A percentile compares a stretch with the other conserved stretches of the same genome.
phyloP scores from a whole-genome alignment of 202 grass and related monocot species.

The Saccharum hybrid region DNA sequence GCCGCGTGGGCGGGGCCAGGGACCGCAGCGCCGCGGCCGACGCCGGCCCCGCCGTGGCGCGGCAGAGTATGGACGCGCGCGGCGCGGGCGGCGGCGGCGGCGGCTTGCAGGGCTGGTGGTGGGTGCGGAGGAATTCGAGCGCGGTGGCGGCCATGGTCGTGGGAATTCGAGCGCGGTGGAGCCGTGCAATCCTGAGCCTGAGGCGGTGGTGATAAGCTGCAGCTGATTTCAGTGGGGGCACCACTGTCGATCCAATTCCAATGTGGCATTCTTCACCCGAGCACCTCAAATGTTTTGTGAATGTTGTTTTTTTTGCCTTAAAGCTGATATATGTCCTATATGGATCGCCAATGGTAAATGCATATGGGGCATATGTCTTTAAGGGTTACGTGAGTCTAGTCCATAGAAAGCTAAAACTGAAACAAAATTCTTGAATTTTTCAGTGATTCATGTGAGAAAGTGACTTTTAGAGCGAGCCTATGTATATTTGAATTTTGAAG shows the following conservation, averaged over 20 bases:
- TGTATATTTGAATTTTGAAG: no score
- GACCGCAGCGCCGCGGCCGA: constrained; percentile 65
- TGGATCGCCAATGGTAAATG: no score
- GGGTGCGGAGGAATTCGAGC: constrained; percentile 46
- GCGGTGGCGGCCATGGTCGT: constrained; percentile 43
- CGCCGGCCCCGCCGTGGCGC: constrained; percentile 37
- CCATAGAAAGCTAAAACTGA: no score
- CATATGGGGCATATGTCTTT: no score
- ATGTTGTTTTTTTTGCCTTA: background rate
- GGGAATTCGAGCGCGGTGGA: constrained; percentile 37
- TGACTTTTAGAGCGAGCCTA: no score
- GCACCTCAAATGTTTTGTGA: background rate
- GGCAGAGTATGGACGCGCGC: constrained; percentile 23
- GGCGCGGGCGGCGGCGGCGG: background rate
- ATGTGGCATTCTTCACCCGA: constrained; percentile 3
- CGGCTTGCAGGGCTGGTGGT: constrained; percentile 26
- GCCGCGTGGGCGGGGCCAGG: constrained; percentile 73
- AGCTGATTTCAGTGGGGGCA: constrained; percentile 31
- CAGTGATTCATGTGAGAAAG: no score
- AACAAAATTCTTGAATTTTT: no score
- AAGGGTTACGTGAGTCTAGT: no score
- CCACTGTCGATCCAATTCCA: background rate
- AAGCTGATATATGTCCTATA: no score
- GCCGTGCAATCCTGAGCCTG: constrained; percentile 45
- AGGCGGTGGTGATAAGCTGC: constrained; percentile 43